Conservation (phyloP, 2,329 filamentous ascomycete genomes). For the Pseudogymnoascus destructans region DNA sequence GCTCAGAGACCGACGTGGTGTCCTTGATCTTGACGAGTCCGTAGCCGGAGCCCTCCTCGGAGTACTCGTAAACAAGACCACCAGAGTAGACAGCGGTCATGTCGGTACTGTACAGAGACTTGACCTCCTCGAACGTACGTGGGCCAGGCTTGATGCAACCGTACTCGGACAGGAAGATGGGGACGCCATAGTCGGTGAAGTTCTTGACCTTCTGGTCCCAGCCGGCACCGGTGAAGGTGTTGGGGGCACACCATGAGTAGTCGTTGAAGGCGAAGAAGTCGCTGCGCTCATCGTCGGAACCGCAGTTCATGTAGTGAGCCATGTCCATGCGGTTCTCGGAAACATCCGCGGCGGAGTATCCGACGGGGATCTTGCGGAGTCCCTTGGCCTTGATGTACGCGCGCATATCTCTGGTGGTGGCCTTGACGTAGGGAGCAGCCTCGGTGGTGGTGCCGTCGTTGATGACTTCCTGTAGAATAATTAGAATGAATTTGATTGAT, state of each 20-base stretch:
- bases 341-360: constrained; percentile 94
- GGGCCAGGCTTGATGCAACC: constrained; percentile 67
- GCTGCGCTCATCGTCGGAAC: constrained; percentile 51
- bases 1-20: constrained; percentile 37
- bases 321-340: constrained; percentile 67
- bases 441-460: constrained; percentile 80
- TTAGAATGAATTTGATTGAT: background rate
- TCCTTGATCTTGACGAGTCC: constrained; percentile 62
- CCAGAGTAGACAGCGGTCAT: constrained; percentile 89
- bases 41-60: constrained; percentile 81
- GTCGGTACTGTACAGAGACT: constrained; percentile 60
- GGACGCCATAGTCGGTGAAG: constrained; percentile 80
- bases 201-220: constrained; percentile 75
- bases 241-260: constrained; percentile 96
- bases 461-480: constrained; percentile 54
- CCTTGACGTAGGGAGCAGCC: constrained; percentile 92
- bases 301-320: constrained; percentile 92
- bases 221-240: constrained; percentile 60
- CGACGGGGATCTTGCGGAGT: constrained; percentile 72
- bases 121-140: constrained; percentile 76
- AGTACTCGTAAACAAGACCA: constrained; percentile 98
- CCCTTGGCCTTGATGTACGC: constrained; percentile 72
- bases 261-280: constrained; percentile 99
- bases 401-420: constrained; percentile 92
- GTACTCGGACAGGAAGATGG: constrained; percentile 97